These are phyloP conservation scores for Tranzscheliella williamsii DNA, from an alignment of 1,284 basidiomycete genomes.

Conservation along the genomic window DNA sequence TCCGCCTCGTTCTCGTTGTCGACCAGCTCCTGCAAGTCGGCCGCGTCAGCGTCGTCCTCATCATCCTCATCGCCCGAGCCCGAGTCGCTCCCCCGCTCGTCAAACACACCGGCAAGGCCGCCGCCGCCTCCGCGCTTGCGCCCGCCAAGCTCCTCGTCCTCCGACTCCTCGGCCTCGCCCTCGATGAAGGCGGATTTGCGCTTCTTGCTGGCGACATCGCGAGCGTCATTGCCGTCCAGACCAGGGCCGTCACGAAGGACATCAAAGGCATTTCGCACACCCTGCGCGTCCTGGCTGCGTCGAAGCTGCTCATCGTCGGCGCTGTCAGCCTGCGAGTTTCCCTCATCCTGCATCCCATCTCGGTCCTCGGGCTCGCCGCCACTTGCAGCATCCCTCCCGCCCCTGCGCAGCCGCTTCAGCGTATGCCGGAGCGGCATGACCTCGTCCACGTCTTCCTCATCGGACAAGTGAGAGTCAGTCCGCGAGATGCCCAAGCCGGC, in stretches of 20 bases:
- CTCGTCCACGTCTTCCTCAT: slow-evolving; percentile 12
- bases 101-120: slow-evolving; percentile 48
- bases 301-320: slow-evolving; percentile 17
- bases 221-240: not conserved
- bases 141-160: slow-evolving; percentile 47
- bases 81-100: slow-evolving; percentile 20
- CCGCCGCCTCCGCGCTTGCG: slow-evolving; percentile 39
- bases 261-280: slow-evolving; percentile 22
- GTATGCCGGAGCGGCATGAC: slow-evolving; percentile 9
- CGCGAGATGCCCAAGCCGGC: not conserved
- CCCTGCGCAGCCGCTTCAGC: slow-evolving; percentile 26
- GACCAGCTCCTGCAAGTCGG: slow-evolving; percentile 51
- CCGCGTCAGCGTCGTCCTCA: slow-evolving; percentile 47
- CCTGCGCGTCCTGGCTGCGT: slow-evolving; percentile 20
- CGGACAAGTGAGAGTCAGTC: not conserved
- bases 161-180: slow-evolving; percentile 59
- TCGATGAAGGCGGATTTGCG: slow-evolving; percentile 49
- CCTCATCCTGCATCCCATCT: not conserved
- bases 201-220: slow-evolving; percentile 11
- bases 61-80: slow-evolving; percentile 37
- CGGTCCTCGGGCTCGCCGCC: not conserved
- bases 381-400: not conserved
- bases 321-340: slow-evolving; percentile 2
- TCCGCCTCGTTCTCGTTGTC: slow-evolving; percentile 53
- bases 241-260: slow-evolving; percentile 8